Evolutionary conservation across 306 rosid genomes (phyloP).

Genomic region (Cucurbita argyrosperma): DNA sequence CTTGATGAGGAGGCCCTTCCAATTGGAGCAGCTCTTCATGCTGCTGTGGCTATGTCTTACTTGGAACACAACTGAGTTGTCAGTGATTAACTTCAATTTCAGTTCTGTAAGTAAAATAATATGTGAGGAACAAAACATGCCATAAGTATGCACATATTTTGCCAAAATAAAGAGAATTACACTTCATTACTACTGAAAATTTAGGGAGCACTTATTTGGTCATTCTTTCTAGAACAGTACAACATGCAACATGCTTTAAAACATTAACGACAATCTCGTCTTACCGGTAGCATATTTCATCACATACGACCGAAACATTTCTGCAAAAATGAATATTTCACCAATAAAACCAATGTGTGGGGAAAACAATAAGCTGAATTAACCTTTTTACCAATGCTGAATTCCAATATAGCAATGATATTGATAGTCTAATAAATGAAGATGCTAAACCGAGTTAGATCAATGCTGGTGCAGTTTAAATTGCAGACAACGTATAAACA

Average conservation of each 20-base stretch:
- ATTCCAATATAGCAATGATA: background rate
- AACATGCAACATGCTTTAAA: background rate
- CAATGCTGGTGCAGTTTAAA: background rate
- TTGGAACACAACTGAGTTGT: conserved; percentile 11
- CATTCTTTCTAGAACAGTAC: background rate
- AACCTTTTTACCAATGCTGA: background rate
- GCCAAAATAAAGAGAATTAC: background rate
- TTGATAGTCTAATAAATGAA: background rate
- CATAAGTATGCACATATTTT: background rate
- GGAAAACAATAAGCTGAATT: background rate
- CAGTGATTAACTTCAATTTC: background rate
- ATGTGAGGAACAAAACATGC: background rate
- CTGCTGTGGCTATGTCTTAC: conserved; percentile 34
- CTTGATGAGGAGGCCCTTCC: conserved; percentile 39
- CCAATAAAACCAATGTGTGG: background rate
- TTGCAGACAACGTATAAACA: background rate
- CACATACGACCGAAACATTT: background rate
- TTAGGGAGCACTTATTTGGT: background rate
- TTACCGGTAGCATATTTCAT: background rate
- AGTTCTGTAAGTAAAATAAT: background rate
- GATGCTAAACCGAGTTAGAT: background rate
- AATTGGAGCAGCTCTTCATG: conserved; percentile 37
- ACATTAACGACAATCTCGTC: background rate
- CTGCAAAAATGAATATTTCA: background rate
- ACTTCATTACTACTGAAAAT: background rate